These are phyloP conservation scores for Keithomyces neogunnii DNA, from an alignment of 2,329 filamentous ascomycete genomes.

Conservation along the genomic window DNA sequence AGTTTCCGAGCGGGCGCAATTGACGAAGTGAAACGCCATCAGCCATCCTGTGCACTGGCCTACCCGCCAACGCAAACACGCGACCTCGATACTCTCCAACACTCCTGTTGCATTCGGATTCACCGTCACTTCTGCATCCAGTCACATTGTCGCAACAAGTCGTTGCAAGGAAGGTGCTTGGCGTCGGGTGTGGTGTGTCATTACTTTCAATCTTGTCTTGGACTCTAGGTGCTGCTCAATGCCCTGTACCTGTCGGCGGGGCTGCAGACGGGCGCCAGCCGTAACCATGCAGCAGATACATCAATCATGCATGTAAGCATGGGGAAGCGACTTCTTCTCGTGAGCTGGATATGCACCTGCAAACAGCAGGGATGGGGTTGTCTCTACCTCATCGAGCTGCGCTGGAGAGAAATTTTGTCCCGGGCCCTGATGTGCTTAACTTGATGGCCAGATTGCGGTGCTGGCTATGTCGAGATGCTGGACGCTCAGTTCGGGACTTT, in stretches of 20 bases:
- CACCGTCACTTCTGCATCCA: neutral
- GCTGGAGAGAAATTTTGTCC: no score
- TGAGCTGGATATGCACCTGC: no score
- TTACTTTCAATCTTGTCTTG: no score
- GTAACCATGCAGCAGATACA: conserved; percentile 7
- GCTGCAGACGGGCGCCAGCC: conserved; percentile 11
- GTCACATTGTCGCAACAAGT: conserved; percentile 4
- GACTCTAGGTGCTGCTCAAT: conserved; percentile 2
- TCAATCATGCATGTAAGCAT: neutral
- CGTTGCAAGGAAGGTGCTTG: conserved; percentile 2
- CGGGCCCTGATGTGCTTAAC: no score
- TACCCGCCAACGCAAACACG: neutral
- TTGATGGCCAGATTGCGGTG: no score
- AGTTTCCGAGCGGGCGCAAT: neutral
- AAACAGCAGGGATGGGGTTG: no score
- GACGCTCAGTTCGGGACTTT: no score
- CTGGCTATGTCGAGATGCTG: no score
- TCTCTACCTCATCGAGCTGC: no score
- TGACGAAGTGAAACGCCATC: neutral
- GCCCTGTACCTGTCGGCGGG: conserved; percentile 11
- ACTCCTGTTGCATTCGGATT: neutral
- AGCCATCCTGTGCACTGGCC: no score
- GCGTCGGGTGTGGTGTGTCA: neutral
- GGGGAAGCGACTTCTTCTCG: neutral
- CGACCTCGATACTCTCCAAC: neutral